These are phyloP conservation scores for Hyaloscypha finlandica DNA, from an alignment of 495 filamentous ascomycete genomes.

Conservation along the genomic window DNA sequence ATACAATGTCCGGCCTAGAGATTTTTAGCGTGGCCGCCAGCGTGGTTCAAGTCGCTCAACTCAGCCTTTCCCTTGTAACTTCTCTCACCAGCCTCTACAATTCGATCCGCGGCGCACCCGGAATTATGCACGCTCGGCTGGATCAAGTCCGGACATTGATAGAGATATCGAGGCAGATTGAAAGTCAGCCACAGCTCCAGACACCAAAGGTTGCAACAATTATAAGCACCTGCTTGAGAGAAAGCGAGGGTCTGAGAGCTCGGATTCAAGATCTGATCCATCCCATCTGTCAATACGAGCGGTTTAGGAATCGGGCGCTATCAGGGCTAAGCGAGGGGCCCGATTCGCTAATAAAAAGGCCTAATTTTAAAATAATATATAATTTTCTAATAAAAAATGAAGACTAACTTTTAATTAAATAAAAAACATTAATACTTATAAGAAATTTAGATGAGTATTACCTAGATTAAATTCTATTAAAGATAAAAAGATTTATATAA, in stretches of 20 bases:
- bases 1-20: conserved; percentile 7
- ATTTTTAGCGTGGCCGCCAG: conserved; percentile 2
- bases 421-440: no score
- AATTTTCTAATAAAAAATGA: no score
- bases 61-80: neutral
- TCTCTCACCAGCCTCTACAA: conserved; percentile 2
- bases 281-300: no score
- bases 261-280: neutral
- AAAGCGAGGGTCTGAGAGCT: neutral
- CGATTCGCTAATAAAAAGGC: no score
- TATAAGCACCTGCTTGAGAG: neutral
- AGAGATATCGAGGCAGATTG: conserved; percentile 5
- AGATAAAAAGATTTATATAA: no score
- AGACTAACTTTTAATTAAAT: no score
- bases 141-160: conserved; percentile 1
- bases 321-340: no score
- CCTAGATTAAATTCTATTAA: no score
- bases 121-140: neutral
- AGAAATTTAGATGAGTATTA: no score
- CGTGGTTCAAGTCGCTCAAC: conserved; percentile 2
- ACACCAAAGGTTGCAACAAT: neutral
- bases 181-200: neutral
- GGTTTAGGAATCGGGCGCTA: no score
- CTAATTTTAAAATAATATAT: no score
- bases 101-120: neutral